phyloP scores from a whole-genome alignment of 257 asterid genomes.

The Solanum infundibuliforme region DNA sequence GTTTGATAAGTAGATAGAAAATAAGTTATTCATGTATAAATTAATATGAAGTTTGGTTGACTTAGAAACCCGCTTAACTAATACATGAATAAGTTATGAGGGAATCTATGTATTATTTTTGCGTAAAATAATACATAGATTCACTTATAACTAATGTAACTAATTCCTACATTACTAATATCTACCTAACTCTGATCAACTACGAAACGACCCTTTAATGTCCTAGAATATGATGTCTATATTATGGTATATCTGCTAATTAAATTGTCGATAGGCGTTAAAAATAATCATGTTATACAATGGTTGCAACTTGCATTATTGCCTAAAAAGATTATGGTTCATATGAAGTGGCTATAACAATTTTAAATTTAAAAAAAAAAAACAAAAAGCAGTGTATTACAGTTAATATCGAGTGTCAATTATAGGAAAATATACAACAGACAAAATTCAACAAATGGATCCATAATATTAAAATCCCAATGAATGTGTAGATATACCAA shows the following conservation, averaged over 20 bases:
- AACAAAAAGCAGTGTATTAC: not conserved
- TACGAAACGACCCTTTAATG: too few species aligned
- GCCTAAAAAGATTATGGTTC: not conserved
- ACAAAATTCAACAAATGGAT: not conserved
- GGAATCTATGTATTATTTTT: too few species aligned
- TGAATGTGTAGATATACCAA: not conserved
- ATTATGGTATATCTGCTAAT: not conserved
- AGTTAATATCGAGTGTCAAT: not conserved
- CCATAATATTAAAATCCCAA: not conserved
- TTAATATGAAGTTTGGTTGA: not conserved
- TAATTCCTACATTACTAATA: too few species aligned
- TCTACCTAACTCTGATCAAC: not conserved
- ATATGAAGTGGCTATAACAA: not conserved
- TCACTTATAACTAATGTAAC: not conserved
- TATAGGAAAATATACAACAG: not conserved
- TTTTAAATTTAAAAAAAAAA: not conserved
- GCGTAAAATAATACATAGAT: too few species aligned
- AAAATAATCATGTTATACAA: not conserved
- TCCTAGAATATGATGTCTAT: not conserved
- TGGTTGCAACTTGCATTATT: not conserved
- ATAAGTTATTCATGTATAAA: not conserved
- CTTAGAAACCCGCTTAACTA: too few species aligned
- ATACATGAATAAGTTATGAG: not conserved
- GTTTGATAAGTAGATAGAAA: not conserved
- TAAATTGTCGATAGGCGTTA: not conserved